A percentile compares a stretch with the other conserved stretches of the same genome.
These are phyloP conservation scores for Trichosporon asahii DNA, from an alignment of 1,284 basidiomycete species.

Conservation along the genomic window DNA sequence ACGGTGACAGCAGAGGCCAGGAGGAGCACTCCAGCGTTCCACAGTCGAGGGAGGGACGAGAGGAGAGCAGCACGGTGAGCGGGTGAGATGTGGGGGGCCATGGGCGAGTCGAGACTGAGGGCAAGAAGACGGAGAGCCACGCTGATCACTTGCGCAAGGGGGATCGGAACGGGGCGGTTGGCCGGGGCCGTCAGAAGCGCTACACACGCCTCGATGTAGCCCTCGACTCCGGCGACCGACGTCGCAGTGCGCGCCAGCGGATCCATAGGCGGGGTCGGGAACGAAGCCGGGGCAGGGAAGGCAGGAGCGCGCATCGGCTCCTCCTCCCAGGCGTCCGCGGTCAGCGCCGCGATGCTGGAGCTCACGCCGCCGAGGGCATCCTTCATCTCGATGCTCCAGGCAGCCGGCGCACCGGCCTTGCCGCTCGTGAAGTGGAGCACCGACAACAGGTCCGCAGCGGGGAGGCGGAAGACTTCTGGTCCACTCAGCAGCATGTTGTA, in stretches of 20 bases:
- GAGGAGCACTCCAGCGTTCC: conserved; percentile 40
- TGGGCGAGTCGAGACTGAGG: conserved; percentile 60
- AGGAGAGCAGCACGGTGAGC: conserved; percentile 41
- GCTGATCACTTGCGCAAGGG: conserved; percentile 58
- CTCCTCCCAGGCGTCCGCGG: conserved; percentile 41
- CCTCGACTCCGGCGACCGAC: conserved; percentile 34
- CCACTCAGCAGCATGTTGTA: conserved; percentile 31
- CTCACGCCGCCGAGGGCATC: conserved; percentile 38
- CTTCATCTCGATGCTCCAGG: conserved; percentile 39
- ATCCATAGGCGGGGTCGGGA: conserved; percentile 33
- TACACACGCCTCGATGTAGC: conserved; percentile 33
- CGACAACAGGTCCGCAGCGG: conserved; percentile 34
- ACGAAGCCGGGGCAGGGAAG: conserved; percentile 11
- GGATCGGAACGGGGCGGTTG: conserved; percentile 67
- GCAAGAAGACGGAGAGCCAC: conserved; percentile 54
- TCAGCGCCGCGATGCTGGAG: conserved; percentile 28
- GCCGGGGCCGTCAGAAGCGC: conserved; percentile 57
- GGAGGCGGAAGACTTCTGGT: conserved; percentile 9
- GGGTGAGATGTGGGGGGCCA: conserved; percentile 44
- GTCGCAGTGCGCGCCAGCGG: conserved; percentile 26
- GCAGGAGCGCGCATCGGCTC: conserved; percentile 24
- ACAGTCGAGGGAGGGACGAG: conserved; percentile 37
- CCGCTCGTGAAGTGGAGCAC: conserved; percentile 40
- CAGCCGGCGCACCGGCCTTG: conserved; percentile 41
- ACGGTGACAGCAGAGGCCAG: conserved; percentile 26